phyloP scores from a whole-genome alignment of 1,284 basidiomycete species.

The Ustilago crameri region DNA sequence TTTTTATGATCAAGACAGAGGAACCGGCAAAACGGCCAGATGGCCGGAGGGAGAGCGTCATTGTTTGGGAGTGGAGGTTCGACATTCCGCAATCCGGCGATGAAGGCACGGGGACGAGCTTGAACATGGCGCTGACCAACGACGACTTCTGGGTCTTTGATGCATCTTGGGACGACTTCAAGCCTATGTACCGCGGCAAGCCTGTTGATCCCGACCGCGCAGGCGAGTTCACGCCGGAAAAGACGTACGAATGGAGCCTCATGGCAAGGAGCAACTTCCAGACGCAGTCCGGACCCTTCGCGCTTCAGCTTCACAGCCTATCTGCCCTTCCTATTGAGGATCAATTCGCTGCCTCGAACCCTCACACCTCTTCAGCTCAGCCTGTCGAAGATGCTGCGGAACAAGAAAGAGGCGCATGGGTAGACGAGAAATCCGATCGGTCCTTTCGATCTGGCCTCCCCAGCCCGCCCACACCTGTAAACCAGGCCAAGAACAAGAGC shows the following conservation, averaged over 20 bases:
- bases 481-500: not conserved
- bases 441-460: slow-evolving; percentile 31
- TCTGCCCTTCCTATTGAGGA: slow-evolving; percentile 18
- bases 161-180: slow-evolving; percentile 69
- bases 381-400: not conserved
- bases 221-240: slow-evolving; percentile 31
- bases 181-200: slow-evolving; percentile 70
- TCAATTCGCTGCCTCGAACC: slow-evolving; percentile 5
- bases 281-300: slow-evolving; percentile 50
- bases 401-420: slow-evolving; percentile 4
- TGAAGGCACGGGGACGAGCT: not conserved
- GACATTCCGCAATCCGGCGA: slow-evolving; percentile 30
- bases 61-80: slow-evolving; percentile 70
- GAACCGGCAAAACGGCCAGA: slow-evolving; percentile 64
- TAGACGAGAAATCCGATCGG: slow-evolving; percentile 23
- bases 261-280: slow-evolving; percentile 61
- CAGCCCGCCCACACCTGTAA: not conserved
- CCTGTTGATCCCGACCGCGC: slow-evolving; percentile 57
- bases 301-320: slow-evolving; percentile 40
- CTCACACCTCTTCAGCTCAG: not conserved
- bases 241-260: slow-evolving; percentile 56
- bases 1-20: slow-evolving; percentile 70
- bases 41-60: slow-evolving; percentile 68
- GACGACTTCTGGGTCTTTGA: slow-evolving; percentile 50
- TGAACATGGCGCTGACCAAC: slow-evolving; percentile 21